Conservation (phyloP, 192 early-diverging fungal species). For the Jimgerdemannia lactiflua region DNA sequence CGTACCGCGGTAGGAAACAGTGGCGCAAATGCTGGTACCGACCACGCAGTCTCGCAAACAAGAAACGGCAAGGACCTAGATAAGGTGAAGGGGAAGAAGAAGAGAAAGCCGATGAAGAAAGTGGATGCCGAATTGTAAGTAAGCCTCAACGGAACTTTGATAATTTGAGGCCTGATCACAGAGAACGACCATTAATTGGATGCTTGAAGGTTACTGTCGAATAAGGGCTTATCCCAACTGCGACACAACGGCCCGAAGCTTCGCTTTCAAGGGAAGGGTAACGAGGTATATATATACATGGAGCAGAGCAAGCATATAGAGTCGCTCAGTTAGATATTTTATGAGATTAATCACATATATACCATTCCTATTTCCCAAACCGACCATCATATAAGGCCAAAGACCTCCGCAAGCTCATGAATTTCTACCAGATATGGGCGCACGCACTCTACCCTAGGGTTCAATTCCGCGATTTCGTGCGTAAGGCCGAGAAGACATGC, state of each 20-base stretch:
- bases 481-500: background rate
- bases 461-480: conserved; percentile 18
- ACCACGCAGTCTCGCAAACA: background rate
- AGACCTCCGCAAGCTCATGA: conserved; percentile 19
- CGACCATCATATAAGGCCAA: background rate
- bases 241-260: conserved; percentile 3
- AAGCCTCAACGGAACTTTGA: too few species aligned
- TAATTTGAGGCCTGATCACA: background rate
- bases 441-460: conserved; percentile 24
- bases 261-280: conserved; percentile 12
- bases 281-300: conserved; percentile 1
- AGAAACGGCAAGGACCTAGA: background rate
- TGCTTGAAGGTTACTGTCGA: background rate
- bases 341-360: background rate
- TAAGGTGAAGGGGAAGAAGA: conserved; percentile 1
- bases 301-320: background rate
- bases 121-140: conserved; percentile 14
- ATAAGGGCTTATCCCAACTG: conserved; percentile 7
- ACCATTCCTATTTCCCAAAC: background rate
- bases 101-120: background rate
- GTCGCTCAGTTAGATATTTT: too few species aligned
- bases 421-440: conserved; percentile 30
- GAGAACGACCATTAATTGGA: background rate
- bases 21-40: background rate
- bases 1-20: background rate